Evolutionary conservation across 176 grass and related monocot species (phyloP), one percentile per base, ranked within the genome.

Genomic region (Oryza glumipatula): DNA sequence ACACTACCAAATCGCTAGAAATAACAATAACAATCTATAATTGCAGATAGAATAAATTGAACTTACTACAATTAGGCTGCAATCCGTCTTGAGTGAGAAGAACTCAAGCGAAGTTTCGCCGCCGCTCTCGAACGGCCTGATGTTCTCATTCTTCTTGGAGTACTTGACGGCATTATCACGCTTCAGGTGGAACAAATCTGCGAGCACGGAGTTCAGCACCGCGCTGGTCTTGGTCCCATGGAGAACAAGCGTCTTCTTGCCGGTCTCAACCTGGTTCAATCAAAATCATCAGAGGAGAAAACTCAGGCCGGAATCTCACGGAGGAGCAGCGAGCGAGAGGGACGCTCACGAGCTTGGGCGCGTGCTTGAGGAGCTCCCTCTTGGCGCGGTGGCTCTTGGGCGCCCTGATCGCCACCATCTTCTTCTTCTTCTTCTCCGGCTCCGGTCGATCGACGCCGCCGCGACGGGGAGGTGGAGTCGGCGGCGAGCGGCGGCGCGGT

Each of bases 1-100:
- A 35, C 33, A 35, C 33, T 35, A 35, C 33, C 33, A 35, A 35
- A 35, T 35, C 33, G 33, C 33, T 35, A 35, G 33, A 35, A 35
- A 35, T 35, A 35, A 35, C 33, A 35, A 35, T 35, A 35, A 16
- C 0, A 22, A 76, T 76, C 49, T 44, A 60, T 5, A 15, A 70
- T 58, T 35, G 33, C 41, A 15, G 76, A 74, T 24, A 45, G 30
- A 68, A 48, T 38, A 17, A 17, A 74, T 52, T 51, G 14, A 39
- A 71, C 80, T 86, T 81, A 98, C 93, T 77, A 94, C 89, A 66
- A 98, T 73, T 75, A 98, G 96, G 43, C 89, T 95, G 81, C 96
- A 98, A 80, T 98, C 93, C 21, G 93, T 90, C 86, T 98, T 98
- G 76, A 90, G 93, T 54, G 96, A 95, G 87, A 92, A 95, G 75